phyloP scores from a whole-genome alignment of 108 stramenopile species.

The Stephanodiscus triporus region DNA sequence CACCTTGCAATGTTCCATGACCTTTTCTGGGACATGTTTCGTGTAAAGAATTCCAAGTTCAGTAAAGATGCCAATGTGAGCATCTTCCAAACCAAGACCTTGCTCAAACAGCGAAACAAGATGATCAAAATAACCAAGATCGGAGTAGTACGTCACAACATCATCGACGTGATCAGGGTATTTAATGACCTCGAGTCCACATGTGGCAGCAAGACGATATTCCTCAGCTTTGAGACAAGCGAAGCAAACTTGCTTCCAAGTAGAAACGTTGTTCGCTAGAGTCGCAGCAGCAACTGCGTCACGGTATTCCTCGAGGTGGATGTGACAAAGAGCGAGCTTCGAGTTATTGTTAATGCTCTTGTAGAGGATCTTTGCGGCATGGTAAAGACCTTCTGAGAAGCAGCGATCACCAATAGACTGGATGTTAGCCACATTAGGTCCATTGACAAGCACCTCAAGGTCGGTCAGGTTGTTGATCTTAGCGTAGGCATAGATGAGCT shows the following conservation, averaged over 20 bases:
- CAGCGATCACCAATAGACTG: constrained; percentile 95
- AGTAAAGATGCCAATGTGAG: constrained; percentile 99
- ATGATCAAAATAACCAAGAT: constrained; percentile 95
- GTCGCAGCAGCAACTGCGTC: constrained; percentile 99
- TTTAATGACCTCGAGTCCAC: constrained; percentile 98
- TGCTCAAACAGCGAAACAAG: constrained; percentile 98
- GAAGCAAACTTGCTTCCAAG: constrained; percentile 98
- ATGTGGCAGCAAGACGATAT: constrained; percentile 96
- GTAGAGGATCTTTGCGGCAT: constrained; percentile 97
- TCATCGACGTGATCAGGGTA: constrained; percentile 99
- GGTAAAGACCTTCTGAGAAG: constrained; percentile 95
- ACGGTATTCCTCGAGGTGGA: constrained; percentile 96
- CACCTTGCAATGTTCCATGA: constrained; percentile 99
- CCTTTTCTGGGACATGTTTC: constrained; percentile 97
- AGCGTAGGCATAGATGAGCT: constrained; percentile 97
- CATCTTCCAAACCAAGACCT: constrained; percentile 97
- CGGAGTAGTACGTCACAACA: constrained; percentile 97
- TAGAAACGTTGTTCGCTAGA: constrained; percentile 98
- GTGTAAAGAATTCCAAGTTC: constrained; percentile 99
- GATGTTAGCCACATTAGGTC: constrained; percentile 99
- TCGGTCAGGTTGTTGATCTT: constrained; percentile 96
- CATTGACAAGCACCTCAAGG: constrained; percentile 95
- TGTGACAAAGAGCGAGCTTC: constrained; percentile 98
- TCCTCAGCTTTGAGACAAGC: constrained; percentile 96
- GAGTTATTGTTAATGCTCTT: constrained; percentile 99